Evolutionary conservation across 768 basidiomycete species (phyloP), one percentile per base, ranked within the genome.

Genomic region (Tulasnella sp.): DNA sequence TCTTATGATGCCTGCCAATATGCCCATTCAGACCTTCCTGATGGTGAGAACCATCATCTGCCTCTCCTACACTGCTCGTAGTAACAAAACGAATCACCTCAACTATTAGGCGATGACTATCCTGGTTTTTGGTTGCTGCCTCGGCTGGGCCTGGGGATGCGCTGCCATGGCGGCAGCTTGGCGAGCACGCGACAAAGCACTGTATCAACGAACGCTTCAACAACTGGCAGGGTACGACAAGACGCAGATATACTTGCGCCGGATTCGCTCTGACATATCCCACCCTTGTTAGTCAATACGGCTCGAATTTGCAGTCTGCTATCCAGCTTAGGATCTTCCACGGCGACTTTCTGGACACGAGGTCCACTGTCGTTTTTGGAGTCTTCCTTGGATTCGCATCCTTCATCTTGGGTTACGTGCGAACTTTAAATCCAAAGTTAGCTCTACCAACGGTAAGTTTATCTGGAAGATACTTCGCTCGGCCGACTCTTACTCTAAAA

Each of bases 71-170:
- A 40, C 12, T 49, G n/a, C 19, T 31, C 54, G 1, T 45, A 11
- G 14, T 45, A 58, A 58, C n/a, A n/a, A 58, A 19, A 31, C 68
- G n/a, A 70, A 2, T 14, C 34, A 15, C 2, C 3, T 5, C 22
- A 54, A 54, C 22, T 40, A 3, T 36, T 14, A 74, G 73, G 42
- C 73, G 8, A 67, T 74, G 49, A 58, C 37, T 14, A 45, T 74
- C 52, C 34, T 74, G 3, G 19, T 74, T 15, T n/a, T 74, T 37
- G 42, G 42, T 58, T 52, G 45, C 31, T 67, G 49, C 22, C 52
- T 74, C 15, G 73, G 73, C 15, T 74, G 73, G 73, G 73, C 73
- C 29, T 74, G 73, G 73, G 73, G 73, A 58, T 74, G 52, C 29
- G 73, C 73, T 37, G 73, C 73, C 19, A 74, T 74, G 45, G 54